Percentiles rank a stretch among this genome's conserved stretches.
Evolutionary conservation across 1,139 yeast genomes (phyloP).

Genomic region (Sugiyamaella grinbergsii): DNA sequence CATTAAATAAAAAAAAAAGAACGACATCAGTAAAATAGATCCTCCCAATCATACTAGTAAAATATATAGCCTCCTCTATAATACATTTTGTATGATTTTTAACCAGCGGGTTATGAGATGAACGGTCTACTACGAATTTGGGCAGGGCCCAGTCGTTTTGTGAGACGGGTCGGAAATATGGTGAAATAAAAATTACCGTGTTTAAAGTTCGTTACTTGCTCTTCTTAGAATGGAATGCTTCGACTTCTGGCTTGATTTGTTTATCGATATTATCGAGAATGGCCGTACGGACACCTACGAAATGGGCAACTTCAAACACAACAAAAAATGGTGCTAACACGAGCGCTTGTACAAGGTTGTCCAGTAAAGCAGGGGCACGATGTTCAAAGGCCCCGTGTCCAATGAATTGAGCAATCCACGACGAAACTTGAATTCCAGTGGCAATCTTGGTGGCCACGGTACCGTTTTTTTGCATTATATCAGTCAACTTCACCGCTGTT

Average conservation of each 20-base stretch:
- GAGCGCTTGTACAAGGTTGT: constrained; percentile 78
- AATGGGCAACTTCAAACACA: constrained; percentile 71
- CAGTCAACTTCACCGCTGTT: constrained; percentile 34
- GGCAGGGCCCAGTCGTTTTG: constrained; percentile 16
- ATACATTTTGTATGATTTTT: constrained; percentile 1
- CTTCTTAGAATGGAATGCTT: constrained; percentile 29
- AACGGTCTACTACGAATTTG: too few relatives aligned
- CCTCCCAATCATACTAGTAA: not conserved
- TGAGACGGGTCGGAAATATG: constrained; percentile 1
- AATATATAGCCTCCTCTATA: not conserved
- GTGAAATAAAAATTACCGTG: not conserved
- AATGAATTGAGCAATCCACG: constrained; percentile 87
- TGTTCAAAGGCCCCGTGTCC: constrained; percentile 86
- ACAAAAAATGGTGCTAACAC: constrained; percentile 93
- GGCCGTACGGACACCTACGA: constrained; percentile 60
- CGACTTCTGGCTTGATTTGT: constrained; percentile 47
- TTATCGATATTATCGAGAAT: constrained; percentile 58
- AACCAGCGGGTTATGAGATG: too few relatives aligned
- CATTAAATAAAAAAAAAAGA: constrained; percentile 16
- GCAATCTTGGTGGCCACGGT: constrained; percentile 35
- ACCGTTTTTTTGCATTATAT: constrained; percentile 27
- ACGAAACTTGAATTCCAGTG: constrained; percentile 48
- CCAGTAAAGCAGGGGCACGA: constrained; percentile 84
- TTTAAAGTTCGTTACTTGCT: constrained; percentile 3
- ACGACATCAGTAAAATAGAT: constrained; percentile 12